Conservation (phyloP, 352 stramenopile genomes). For the Blastocystis hominis region DNA sequence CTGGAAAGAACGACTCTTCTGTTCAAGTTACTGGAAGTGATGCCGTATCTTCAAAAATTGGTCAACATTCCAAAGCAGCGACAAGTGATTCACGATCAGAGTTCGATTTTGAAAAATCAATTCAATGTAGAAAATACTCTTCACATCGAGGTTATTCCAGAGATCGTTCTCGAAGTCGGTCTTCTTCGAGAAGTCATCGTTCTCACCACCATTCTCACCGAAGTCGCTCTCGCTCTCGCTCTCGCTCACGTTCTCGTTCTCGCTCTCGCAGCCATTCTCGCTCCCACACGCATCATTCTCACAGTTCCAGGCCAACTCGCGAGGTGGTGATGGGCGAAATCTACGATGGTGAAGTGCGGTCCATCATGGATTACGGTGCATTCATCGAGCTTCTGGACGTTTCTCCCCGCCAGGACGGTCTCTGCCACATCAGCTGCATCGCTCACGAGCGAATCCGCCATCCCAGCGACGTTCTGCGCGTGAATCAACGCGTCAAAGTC, state of each 20-base stretch:
- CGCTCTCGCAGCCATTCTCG: not conserved
- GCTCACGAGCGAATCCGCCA: conserved; percentile 73
- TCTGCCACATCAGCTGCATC: conserved; percentile 86
- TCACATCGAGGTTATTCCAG: not conserved
- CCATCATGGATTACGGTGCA: conserved; percentile 89
- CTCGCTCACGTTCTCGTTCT: not conserved
- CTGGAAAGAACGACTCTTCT: not conserved
- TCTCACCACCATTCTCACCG: not conserved
- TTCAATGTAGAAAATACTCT: not conserved
- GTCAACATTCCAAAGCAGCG: not conserved
- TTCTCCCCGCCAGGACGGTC: conserved; percentile 70
- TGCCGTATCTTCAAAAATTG: not conserved
- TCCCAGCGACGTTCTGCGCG: conserved; percentile 74
- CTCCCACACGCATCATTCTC: not conserved
- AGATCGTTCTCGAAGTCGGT: not conserved
- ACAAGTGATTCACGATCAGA: too few species aligned
- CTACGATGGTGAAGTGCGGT: conserved; percentile 81
- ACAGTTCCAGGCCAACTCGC: not conserved
- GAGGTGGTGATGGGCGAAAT: conserved; percentile 76
- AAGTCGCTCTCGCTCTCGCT: not conserved
- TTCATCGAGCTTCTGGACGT: conserved; percentile 81
- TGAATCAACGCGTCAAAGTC: conserved; percentile 82
- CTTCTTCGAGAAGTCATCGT: not conserved
- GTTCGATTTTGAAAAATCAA: not conserved
- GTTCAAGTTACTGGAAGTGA: not conserved